Percentiles rank a stretch among this genome's conserved stretches.
Evolutionary conservation across 495 filamentous ascomycete species (phyloP).

Genomic region (Tuber indicum): DNA sequence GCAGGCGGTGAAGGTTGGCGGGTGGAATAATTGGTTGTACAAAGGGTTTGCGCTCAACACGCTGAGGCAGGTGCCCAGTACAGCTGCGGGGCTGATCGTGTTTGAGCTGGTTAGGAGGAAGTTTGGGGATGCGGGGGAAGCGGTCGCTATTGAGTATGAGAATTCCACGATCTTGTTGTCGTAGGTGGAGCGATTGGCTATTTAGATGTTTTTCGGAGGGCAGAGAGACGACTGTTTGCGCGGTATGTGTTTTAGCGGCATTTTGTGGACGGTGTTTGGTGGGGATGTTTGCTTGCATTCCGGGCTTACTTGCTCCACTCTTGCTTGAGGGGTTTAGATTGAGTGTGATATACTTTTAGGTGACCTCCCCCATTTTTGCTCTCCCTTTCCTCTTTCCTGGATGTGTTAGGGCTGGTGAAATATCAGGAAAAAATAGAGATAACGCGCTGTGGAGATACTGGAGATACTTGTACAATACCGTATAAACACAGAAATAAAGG

Average conservation of each 20-base stretch:
- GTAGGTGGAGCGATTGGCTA: background rate
- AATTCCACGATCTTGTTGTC: conserved; percentile 30
- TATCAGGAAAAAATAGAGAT: background rate
- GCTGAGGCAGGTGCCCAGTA: conserved; percentile 76
- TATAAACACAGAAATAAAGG: background rate
- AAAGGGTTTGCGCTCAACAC: conserved; percentile 67
- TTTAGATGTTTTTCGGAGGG: background rate
- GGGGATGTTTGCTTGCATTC: background rate
- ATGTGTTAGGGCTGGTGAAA: background rate
- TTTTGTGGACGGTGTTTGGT: background rate
- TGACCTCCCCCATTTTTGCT: background rate
- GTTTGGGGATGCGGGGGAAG: conserved; percentile 62
- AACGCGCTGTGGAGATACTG: background rate
- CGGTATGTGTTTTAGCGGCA: background rate
- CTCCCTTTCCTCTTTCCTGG: background rate
- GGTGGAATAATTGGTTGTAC: conserved; percentile 67
- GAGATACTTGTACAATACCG: background rate
- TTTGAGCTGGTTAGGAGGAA: conserved; percentile 80
- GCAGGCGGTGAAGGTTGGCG: conserved; percentile 57
- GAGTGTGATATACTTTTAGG: background rate
- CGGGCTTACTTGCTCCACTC: background rate
- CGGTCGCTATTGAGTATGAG: conserved; percentile 28
- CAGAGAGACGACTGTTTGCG: background rate
- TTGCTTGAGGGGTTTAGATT: background rate
- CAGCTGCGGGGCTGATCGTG: conserved; percentile 79